Conservation (phyloP, 1,139 yeast species). For the Hansenula anomala region DNA sequence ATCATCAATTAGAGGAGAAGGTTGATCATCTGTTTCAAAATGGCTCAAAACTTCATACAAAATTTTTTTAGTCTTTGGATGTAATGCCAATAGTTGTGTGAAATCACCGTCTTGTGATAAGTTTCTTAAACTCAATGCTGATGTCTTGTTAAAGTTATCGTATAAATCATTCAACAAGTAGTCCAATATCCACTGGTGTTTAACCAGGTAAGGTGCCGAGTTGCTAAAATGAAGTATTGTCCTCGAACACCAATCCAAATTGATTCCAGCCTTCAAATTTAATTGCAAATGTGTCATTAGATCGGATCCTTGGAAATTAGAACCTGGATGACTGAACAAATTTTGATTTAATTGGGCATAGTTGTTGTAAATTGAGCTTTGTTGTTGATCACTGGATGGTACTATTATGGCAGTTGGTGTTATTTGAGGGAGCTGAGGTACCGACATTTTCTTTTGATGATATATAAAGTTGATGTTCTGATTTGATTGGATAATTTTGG, state of each 20-base stretch:
- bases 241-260: conserved; percentile 21
- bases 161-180: conserved; percentile 14
- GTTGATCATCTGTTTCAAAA: conserved; percentile 3
- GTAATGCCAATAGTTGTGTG: conserved; percentile 71
- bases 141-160: conserved; percentile 12
- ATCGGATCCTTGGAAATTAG: conserved; percentile 19
- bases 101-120: conserved; percentile 77
- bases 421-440: not conserved
- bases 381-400: conserved; percentile 5
- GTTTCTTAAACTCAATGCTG: conserved; percentile 65
- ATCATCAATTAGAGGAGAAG: too few species aligned
- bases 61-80: conserved; percentile 40
- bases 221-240: conserved; percentile 18
- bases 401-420: conserved; percentile 11
- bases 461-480: too few species aligned
- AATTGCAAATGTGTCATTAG: conserved; percentile 19
- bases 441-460: too few species aligned
- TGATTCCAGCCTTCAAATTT: conserved; percentile 16
- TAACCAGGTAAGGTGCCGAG: conserved; percentile 15
- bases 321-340: conserved; percentile 10
- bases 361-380: not conserved
- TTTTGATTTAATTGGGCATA: not conserved
- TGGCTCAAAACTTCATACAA: conserved; percentile 17
- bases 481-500: not conserved
- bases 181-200: conserved; percentile 20